Base-by-base conservation (phyloP, 2,329 filamentous ascomycete genomes). In the Trichoderma lentiforme region DNA sequence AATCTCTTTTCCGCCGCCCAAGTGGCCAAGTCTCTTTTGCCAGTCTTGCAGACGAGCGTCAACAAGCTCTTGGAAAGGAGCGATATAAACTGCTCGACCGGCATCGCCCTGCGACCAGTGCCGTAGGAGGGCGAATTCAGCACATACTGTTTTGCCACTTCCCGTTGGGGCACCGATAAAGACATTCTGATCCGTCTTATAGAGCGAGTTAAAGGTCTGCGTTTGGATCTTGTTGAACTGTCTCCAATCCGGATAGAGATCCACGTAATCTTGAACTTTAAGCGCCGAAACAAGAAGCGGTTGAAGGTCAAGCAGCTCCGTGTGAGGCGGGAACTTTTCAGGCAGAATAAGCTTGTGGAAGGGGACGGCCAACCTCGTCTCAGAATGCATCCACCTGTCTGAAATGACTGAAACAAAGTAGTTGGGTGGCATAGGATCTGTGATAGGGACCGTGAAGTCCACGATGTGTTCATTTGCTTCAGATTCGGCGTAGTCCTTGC, bases 161-260 rank as follows among this genome's bases (percentile, higher is more conserved):
- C 96, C 95, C 9, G 95, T 95, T 1, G 96, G 92, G n/a, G 95
- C 92, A 60, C 94, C 95, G 74, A 99, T 85, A 74, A 99, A 94
- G 26, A 98, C 94, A 77, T 97, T 98, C 77, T 98, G 94, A 79
- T 98, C 93, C 0, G 93, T 92, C 62, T 92, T 91, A 80, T 93
- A 98, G 0, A 99, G 84, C 1, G 95, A 94, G 79, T 97, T 97
- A 86, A 98, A 99, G 0, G 94, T 93, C 80, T 99, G 96, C 0
- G 96, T 98, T 82, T 99, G 97, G 14, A 99, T 93, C 80, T 96
- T 96, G 85, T 99, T 99, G 86, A 99, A 99, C 74, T 93, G 90
- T 71, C 90, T 88, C 90, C 94, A 97, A 34, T 92, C 86, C 4
- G 93, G 90, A 79, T 98, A 99, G 24, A 99, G 84, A 28, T 88